These are phyloP conservation scores for Aspergillus tubingensis DNA, from an alignment of 2,329 filamentous ascomycete species.

Conservation along the genomic window DNA sequence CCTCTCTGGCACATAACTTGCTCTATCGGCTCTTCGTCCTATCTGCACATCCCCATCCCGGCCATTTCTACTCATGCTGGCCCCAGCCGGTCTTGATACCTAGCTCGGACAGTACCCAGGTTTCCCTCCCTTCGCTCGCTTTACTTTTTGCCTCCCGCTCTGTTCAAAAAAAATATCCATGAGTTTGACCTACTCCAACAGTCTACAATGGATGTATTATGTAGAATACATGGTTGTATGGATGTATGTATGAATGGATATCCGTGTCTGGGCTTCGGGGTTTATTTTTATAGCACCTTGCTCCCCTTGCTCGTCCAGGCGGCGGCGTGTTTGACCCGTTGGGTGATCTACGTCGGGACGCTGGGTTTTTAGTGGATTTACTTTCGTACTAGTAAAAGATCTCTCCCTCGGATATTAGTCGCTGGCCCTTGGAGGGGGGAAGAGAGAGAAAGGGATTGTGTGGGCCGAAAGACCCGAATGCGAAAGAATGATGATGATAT, in stretches of 20 bases:
- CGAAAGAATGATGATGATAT: constrained; percentile 9
- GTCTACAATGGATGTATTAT: too few relatives aligned
- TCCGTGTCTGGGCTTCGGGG: neutral
- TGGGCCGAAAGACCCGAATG: constrained; percentile 9
- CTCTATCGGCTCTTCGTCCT: too few relatives aligned
- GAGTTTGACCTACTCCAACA: too few relatives aligned
- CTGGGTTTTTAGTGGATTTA: constrained; percentile 3
- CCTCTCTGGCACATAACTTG: neutral
- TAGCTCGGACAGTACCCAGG: too few relatives aligned
- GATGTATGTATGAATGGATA: neutral
- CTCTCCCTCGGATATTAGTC: neutral
- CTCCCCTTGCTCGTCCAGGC: constrained; percentile 8
- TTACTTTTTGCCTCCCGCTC: neutral
- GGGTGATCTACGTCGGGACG: constrained; percentile 7
- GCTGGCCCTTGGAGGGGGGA: neutral
- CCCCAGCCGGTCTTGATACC: too few relatives aligned
- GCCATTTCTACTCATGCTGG: too few relatives aligned
- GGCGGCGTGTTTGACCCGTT: constrained; percentile 8
- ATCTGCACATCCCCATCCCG: too few relatives aligned
- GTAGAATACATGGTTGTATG: neutral
- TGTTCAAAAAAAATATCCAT: neutral
- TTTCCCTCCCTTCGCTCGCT: too few relatives aligned
- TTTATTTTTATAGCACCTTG: constrained; percentile 1
- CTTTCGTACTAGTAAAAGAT: neutral
- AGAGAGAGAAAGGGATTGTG: neutral